Evolutionary conservation across 208 protist genomes (phyloP).

Genomic region (Wallacemonas sp.): DNA sequence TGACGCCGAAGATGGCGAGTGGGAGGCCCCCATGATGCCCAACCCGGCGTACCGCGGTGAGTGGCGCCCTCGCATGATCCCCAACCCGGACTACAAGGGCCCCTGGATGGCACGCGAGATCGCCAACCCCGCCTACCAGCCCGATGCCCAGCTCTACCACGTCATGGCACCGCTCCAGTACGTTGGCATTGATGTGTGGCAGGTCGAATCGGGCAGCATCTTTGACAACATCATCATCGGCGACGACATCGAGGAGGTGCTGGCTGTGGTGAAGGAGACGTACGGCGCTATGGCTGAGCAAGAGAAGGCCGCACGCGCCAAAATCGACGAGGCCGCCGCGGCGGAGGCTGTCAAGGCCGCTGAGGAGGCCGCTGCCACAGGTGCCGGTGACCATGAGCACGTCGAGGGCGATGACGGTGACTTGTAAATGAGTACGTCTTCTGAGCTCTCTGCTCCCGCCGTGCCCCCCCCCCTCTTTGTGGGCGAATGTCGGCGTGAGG

Average conservation of each 20-base stretch:
- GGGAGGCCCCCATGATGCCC: slow-evolving; percentile 79
- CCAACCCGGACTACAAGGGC: slow-evolving; percentile 96
- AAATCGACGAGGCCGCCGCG: slow-evolving; percentile 3
- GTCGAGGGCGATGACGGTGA: slow-evolving; percentile 2
- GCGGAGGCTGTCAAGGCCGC: neutral
- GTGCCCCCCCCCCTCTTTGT: too few relatives aligned
- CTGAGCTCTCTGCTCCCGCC: too few relatives aligned
- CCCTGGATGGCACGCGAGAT: slow-evolving; percentile 88
- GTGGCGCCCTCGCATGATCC: slow-evolving; percentile 86
- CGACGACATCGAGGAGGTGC: slow-evolving; percentile 86
- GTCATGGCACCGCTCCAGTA: slow-evolving; percentile 54
- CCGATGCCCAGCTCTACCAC: slow-evolving; percentile 76
- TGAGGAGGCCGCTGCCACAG: too few relatives aligned
- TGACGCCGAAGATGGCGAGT: slow-evolving; percentile 88
- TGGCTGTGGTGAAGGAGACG: slow-evolving; percentile 30
- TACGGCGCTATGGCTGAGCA: slow-evolving; percentile 28
- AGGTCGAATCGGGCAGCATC: slow-evolving; percentile 95
- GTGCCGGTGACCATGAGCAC: neutral
- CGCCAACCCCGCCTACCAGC: slow-evolving; percentile 90
- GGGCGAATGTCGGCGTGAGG: too few relatives aligned
- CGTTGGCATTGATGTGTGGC: slow-evolving; percentile 96
- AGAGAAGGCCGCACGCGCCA: slow-evolving; percentile 17
- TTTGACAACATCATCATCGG: slow-evolving; percentile 96
- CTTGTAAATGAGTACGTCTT: neutral
- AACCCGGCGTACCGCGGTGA: slow-evolving; percentile 90